These are phyloP conservation scores for Proliferodiscus dingleyae DNA, from an alignment of 2,329 filamentous ascomycete genomes.

Conservation along the genomic window DNA sequence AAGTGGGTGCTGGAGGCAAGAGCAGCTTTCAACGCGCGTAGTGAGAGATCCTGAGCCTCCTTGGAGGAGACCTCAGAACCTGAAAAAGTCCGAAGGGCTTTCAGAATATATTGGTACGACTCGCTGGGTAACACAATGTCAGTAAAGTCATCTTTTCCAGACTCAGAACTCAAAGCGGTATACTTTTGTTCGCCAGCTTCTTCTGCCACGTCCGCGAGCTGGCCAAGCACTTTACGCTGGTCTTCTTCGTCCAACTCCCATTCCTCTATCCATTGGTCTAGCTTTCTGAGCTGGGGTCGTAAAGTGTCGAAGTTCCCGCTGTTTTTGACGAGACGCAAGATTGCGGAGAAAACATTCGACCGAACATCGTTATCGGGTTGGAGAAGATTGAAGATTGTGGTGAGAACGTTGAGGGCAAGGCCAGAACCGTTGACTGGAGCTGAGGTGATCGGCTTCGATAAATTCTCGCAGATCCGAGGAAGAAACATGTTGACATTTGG, in stretches of 20 bases:
- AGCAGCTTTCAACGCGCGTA: slow-evolving; percentile 63
- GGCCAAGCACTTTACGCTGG: slow-evolving; percentile 76
- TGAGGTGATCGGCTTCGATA: slow-evolving; percentile 78
- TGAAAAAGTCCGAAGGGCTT: slow-evolving; percentile 56
- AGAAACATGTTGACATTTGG: slow-evolving; percentile 82
- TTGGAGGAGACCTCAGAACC: slow-evolving; percentile 52
- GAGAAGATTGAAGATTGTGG: slow-evolving; percentile 95
- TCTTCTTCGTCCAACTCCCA: slow-evolving; percentile 84
- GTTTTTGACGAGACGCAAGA: slow-evolving; percentile 74
- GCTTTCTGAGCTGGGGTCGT: slow-evolving; percentile 74
- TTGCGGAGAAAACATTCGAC: slow-evolving; percentile 85
- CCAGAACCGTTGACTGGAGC: slow-evolving; percentile 81
- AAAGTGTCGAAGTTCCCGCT: slow-evolving; percentile 77
- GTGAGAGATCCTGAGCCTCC: slow-evolving; percentile 58
- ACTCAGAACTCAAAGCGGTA: slow-evolving; percentile 32
- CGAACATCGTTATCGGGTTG: slow-evolving; percentile 70
- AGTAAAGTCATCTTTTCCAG: slow-evolving; percentile 1
- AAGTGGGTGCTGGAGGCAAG: slow-evolving; percentile 62
- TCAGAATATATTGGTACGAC: slow-evolving; percentile 63
- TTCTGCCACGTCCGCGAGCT: slow-evolving; percentile 74
- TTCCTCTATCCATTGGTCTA: slow-evolving; percentile 74
- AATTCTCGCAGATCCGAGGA: slow-evolving; percentile 81
- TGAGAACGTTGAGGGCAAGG: slow-evolving; percentile 83
- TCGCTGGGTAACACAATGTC: slow-evolving; percentile 37
- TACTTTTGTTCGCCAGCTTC: slow-evolving; percentile 74